These are phyloP conservation scores for Zoysia matrella DNA, from an alignment of 202 grass and related monocot species.

Conservation along the genomic window DNA sequence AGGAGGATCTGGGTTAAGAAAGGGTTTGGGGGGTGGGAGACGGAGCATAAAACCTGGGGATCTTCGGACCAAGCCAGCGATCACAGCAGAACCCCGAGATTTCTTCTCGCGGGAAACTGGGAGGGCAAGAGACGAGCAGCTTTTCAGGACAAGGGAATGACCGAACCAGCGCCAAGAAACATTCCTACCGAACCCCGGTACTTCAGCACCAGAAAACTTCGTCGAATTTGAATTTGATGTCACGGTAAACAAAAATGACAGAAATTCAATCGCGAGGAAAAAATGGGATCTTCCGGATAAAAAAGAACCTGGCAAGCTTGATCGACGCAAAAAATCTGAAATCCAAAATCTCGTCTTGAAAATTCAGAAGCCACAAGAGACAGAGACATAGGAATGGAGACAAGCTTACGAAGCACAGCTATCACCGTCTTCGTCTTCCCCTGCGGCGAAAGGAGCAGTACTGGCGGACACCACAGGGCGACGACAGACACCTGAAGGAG, in stretches of 20 bases:
- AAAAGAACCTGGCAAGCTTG: background rate
- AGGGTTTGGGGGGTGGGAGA: background rate
- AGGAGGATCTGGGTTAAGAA: background rate
- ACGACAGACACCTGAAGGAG: background rate
- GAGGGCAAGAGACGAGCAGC: slow-evolving; percentile 45
- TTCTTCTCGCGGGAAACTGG: background rate
- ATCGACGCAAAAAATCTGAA: background rate
- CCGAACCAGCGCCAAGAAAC: slow-evolving; percentile 47
- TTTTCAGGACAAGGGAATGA: slow-evolving; percentile 56
- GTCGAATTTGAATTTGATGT: background rate
- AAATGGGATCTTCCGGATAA: background rate
- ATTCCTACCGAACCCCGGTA: slow-evolving; percentile 35
- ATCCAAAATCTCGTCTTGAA: background rate
- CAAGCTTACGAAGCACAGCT: background rate
- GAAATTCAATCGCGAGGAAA: background rate
- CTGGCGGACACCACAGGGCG: background rate
- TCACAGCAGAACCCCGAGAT: slow-evolving; percentile 9
- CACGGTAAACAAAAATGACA: background rate
- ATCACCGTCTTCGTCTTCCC: slow-evolving; percentile 19
- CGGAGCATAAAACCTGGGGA: background rate
- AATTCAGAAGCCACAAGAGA: background rate
- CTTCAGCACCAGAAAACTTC: background rate
- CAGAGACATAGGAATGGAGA: background rate
- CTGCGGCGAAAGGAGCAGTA: slow-evolving; percentile 15
- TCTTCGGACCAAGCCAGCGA: no score